Percentiles rank a stretch among this genome's conserved stretches.
Evolutionary conservation across 441 rosid species (phyloP).

Genomic region (Gossypium aridum): DNA sequence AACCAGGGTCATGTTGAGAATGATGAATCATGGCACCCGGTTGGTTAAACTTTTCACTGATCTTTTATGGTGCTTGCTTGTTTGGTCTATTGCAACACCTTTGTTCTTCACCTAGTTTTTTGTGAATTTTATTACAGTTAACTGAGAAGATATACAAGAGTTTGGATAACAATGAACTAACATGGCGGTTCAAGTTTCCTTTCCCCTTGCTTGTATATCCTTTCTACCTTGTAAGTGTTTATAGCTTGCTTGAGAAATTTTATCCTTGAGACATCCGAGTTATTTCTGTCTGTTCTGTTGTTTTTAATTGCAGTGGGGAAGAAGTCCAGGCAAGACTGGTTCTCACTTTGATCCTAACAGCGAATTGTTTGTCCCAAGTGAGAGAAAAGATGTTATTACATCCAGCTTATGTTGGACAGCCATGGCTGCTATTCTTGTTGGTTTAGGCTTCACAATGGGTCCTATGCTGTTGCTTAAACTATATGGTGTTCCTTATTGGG

Average conservation of each 20-base stretch:
- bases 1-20: conserved; percentile 94
- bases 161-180: conserved; percentile 37
- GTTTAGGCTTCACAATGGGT: conserved; percentile 39
- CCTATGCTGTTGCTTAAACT: conserved; percentile 53
- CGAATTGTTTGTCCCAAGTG: conserved; percentile 47
- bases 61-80: neutral
- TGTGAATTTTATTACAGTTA: conserved; percentile 37
- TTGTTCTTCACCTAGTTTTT: neutral
- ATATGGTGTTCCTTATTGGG: conserved; percentile 53
- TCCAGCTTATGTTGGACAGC: conserved; percentile 57
- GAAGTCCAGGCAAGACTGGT: conserved; percentile 22
- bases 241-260: conserved; percentile 2
- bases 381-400: conserved; percentile 42
- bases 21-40: conserved; percentile 96
- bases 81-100: neutral
- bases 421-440: conserved; percentile 44
- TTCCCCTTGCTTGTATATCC: conserved; percentile 62
- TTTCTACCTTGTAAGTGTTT: conserved; percentile 44
- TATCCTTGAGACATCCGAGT: neutral
- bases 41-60: conserved; percentile 19
- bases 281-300: neutral
- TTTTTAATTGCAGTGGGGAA: conserved; percentile 33
- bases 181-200: conserved; percentile 46
- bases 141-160: conserved; percentile 59
- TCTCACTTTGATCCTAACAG: conserved; percentile 59